Conservation (phyloP, 768 basidiomycete species). For the Termitomyces sp. region DNA sequence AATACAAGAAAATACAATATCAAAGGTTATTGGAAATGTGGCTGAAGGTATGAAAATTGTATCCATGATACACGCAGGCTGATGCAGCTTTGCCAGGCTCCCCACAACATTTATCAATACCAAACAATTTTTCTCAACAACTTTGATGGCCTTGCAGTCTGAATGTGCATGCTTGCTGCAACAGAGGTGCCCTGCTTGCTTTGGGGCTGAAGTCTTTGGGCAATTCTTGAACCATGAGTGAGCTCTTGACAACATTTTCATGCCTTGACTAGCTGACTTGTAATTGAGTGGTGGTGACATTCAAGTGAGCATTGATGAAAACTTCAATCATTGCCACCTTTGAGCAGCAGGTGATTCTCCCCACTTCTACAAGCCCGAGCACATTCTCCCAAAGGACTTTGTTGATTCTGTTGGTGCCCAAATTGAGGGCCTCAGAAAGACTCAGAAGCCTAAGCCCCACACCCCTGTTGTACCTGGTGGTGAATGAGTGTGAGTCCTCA, state of each 20-base stretch:
- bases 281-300: constrained; percentile 26
- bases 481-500: constrained; percentile 16
- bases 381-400: constrained; percentile 25
- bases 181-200: constrained; percentile 27
- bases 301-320: constrained; percentile 30
- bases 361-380: constrained; percentile 13
- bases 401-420: constrained; percentile 24
- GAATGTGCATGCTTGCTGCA: constrained; percentile 17
- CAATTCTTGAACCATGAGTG: constrained; percentile 4
- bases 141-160: too few species aligned
- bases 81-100: too few species aligned
- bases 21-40: too few species aligned
- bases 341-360: constrained; percentile 10
- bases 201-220: constrained; percentile 21
- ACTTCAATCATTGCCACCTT: constrained; percentile 33
- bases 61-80: too few species aligned
- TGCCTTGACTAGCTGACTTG: not conserved
- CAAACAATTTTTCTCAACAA: too few species aligned
- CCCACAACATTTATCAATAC: too few species aligned
- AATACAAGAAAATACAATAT: too few species aligned
- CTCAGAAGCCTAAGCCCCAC: not conserved
- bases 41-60: too few species aligned
- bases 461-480: not conserved
- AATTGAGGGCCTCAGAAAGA: constrained; percentile 17
- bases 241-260: not conserved